phyloP scores from a whole-genome alignment of 257 asterid genomes.

The Nicotiana knightiana region DNA sequence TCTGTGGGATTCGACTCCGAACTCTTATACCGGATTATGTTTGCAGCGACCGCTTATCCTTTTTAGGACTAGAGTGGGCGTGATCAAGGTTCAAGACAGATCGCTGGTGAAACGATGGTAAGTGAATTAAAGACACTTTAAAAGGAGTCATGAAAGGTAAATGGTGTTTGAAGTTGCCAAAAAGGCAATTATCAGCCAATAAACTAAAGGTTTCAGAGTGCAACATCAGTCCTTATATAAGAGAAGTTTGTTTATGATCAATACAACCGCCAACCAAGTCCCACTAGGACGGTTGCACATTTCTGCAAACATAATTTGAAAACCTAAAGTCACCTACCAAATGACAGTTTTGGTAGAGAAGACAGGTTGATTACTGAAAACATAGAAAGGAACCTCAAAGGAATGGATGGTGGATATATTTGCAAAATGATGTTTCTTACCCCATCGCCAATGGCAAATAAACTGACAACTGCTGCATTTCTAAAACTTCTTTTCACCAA shows the following conservation, averaged over 20 bases:
- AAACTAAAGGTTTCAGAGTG: not conserved
- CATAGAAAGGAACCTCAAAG: not conserved
- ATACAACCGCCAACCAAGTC: not conserved
- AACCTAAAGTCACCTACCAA: not conserved
- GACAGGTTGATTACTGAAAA: not conserved
- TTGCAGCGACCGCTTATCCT: too few species aligned
- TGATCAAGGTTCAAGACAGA: too few species aligned
- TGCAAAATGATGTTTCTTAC: constrained; percentile 37
- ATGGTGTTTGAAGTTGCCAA: not conserved
- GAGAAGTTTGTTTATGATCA: not conserved
- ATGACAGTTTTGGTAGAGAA: not conserved
- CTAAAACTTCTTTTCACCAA: constrained; percentile 69
- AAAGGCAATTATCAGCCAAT: not conserved
- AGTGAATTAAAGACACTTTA: not conserved
- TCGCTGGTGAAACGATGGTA: too few species aligned
- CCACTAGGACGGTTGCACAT: not conserved
- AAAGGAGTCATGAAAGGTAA: not conserved
- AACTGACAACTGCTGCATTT: constrained; percentile 44
- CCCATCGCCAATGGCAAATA: constrained; percentile 87
- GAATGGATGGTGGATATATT: not conserved
- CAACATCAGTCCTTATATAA: not conserved
- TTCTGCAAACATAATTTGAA: too few species aligned
- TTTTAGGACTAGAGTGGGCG: too few species aligned
- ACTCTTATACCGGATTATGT: too few species aligned
- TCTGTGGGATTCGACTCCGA: too few species aligned